Evolutionary conservation across 2,329 filamentous ascomycete species (phyloP), one percentile per base, ranked within the genome.

Genomic region (Ophiosphaerella narmari): DNA sequence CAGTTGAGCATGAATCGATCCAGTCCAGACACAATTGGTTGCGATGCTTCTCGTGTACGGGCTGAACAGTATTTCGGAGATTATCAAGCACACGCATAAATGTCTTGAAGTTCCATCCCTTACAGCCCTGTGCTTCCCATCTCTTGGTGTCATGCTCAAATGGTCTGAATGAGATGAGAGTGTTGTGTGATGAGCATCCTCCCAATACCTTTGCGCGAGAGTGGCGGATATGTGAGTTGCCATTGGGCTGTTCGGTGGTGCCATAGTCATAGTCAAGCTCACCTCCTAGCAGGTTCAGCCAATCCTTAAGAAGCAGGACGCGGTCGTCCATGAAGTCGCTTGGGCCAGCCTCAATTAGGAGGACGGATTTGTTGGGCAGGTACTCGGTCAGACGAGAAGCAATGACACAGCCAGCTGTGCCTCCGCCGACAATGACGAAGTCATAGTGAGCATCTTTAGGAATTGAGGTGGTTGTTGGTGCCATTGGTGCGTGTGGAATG

Each of bases 1-100:
- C 89, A 24, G 80, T 83, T 55, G 88, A 88, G 80, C 90, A 94
- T 29, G 90, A 85, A 65, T 88, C 77, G 49, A 96, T 83, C 91
- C 91, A 96, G 75, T 96, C 91, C 74, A 90, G 85, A 81, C 90
- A 95, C 43, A 96, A 82, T 80, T 96, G 89, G 78, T 96, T 96
- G 62, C 90, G 84, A 77, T 96, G 91, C 51, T 87, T 85, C 50
- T 85, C 82, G 74, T 96, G 90, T 31, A 96, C 90, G 8, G 91
- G 91, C 77, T 95, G 90, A 55, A 95, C 83, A n/a, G 89, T 91
- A 80, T 94, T 95, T 73, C 89, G 87, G 63, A 96, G 81, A 74
- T 89, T 90, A 78, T 94, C 88, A 62, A 94, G 80, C 38, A 91
- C 80, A 50, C 90, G 85, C 75, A 86, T 94, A 75, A 96, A 89